phyloP scores from a whole-genome alignment of 1,284 basidiomycete genomes.

The Tylopilus sp. region DNA sequence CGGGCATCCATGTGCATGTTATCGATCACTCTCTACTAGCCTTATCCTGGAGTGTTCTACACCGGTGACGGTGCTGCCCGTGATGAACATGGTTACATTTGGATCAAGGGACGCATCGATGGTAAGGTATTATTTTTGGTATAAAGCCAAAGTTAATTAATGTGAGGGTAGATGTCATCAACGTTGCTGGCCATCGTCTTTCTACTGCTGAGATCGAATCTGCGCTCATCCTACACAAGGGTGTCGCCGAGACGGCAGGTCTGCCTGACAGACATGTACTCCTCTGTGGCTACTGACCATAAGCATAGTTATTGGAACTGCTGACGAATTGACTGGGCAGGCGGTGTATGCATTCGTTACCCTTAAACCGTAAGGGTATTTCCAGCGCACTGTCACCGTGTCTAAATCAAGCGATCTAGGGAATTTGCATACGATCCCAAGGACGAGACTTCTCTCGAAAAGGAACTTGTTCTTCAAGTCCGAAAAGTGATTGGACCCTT shows the following conservation, averaged over 20 bases:
- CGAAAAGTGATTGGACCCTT: conserved; percentile 96
- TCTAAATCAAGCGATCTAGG: conserved; percentile 37
- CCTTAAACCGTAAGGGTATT: conserved; percentile 61
- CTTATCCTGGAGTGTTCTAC: conserved; percentile 89
- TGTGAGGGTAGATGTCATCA: conserved; percentile 69
- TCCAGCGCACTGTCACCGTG: not conserved
- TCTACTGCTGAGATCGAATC: conserved; percentile 98
- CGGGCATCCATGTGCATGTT: not conserved
- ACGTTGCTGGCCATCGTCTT: conserved; percentile 94
- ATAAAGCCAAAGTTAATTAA: conserved; percentile 3
- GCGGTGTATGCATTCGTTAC: conserved; percentile 86
- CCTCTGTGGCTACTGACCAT: conserved; percentile 2
- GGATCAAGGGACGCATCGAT: conserved; percentile 98
- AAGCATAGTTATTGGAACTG: conserved; percentile 71
- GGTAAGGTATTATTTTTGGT: conserved; percentile 49
- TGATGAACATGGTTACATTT: conserved; percentile 95
- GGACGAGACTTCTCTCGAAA: conserved; percentile 70
- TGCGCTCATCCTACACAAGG: conserved; percentile 89
- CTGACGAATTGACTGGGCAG: conserved; percentile 86
- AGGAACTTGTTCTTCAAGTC: conserved; percentile 93
- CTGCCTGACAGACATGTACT: conserved; percentile 11
- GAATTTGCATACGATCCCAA: conserved; percentile 75
- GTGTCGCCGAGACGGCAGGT: conserved; percentile 92
- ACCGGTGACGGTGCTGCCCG: conserved; percentile 95
- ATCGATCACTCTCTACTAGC: conserved; percentile 34